Conservation (phyloP, 1,139 yeast genomes). For the Magnusiomyces tetraspermus region DNA sequence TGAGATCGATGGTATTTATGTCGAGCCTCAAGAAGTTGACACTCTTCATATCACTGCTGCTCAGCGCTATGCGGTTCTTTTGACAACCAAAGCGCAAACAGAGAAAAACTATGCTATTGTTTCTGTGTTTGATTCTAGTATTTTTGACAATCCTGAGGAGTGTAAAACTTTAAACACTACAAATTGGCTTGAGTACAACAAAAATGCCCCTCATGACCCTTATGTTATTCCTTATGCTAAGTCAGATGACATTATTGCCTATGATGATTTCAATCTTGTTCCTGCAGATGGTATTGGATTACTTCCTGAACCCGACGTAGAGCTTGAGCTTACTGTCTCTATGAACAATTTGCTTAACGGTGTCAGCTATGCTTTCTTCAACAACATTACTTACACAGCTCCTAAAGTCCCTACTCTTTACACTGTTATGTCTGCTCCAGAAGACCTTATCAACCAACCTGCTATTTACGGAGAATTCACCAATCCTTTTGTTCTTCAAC, state of each 20-base stretch:
- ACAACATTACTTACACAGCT: constrained; percentile 61
- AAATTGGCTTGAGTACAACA: constrained; percentile 55
- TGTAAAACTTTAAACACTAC: constrained; percentile 54
- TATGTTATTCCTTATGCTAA: constrained; percentile 31
- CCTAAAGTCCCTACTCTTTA: constrained; percentile 79
- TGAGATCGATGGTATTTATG: constrained; percentile 73
- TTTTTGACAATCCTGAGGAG: constrained; percentile 48
- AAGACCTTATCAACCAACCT: constrained; percentile 41
- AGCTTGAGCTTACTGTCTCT: constrained; percentile 52
- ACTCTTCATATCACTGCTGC: constrained; percentile 63
- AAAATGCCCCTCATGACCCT: constrained; percentile 38
- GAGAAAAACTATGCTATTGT: constrained; percentile 64
- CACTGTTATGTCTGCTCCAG: constrained; percentile 59
- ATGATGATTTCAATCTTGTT: constrained; percentile 51
- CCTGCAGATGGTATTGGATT: constrained; percentile 48
- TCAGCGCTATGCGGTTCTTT: constrained; percentile 66
- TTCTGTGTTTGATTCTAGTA: constrained; percentile 63
- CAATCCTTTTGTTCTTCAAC: constrained; percentile 57
- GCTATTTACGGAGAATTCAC: constrained; percentile 73
- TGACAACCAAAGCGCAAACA: constrained; percentile 56
- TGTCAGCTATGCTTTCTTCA: constrained; percentile 83
- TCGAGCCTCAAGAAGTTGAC: constrained; percentile 53
- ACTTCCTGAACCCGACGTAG: constrained; percentile 57
- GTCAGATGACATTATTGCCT: constrained; percentile 30
- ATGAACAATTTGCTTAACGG: constrained; percentile 81